Conservation (phyloP, 2,329 filamentous ascomycete species). For the Diaporthe amygdali region DNA sequence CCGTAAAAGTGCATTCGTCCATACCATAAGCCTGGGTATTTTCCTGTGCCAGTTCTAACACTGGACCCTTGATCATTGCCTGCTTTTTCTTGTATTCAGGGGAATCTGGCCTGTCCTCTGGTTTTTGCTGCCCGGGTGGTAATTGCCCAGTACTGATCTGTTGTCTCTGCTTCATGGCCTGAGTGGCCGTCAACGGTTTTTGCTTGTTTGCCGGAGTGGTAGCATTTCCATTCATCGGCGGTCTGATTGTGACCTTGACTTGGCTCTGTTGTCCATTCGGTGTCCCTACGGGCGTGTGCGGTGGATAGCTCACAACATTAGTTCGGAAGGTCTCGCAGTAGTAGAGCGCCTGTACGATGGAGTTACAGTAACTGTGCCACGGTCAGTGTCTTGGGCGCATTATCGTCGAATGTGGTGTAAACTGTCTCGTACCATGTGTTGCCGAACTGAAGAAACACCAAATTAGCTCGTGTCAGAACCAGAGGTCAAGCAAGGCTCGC, state of each 20-base stretch:
- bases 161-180: constrained; percentile 62
- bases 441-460: constrained; percentile 71
- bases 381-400: constrained; percentile 23
- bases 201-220: constrained; percentile 46
- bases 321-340: constrained; percentile 94
- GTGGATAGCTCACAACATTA: constrained; percentile 90
- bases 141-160: constrained; percentile 59
- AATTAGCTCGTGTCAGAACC: constrained; percentile 5
- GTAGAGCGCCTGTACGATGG: constrained; percentile 95
- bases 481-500: constrained; percentile 20
- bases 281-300: constrained; percentile 71
- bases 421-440: constrained; percentile 81
- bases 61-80: constrained; percentile 63
- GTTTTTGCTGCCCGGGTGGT: constrained; percentile 60
- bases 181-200: constrained; percentile 59
- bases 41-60: constrained; percentile 76
- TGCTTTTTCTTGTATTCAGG: constrained; percentile 99
- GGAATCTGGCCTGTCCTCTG: constrained; percentile 92
- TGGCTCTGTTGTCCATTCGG: constrained; percentile 63
- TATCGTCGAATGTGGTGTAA: constrained; percentile 15
- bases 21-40: constrained; percentile 84
- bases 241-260: constrained; percentile 66
- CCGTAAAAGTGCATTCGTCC: constrained; percentile 93
- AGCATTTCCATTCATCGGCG: constrained; percentile 58
- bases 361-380: constrained; percentile 87